Conservation (phyloP, 2,329 filamentous ascomycete species). For the Alternaria triticina region DNA sequence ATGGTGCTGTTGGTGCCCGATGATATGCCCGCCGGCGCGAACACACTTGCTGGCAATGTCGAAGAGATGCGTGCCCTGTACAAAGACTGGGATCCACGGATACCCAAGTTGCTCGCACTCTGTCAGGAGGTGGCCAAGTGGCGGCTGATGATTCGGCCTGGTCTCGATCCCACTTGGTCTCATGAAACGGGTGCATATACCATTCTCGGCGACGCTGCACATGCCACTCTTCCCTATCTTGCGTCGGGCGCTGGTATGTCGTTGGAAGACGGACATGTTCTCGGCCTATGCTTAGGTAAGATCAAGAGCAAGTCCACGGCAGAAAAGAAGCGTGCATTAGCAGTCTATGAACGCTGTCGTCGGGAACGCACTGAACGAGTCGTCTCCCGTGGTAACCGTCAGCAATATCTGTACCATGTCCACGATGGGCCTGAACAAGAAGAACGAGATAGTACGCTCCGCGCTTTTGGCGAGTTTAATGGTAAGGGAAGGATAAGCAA, state of each 20-base stretch:
- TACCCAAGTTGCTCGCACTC: conserved; percentile 61
- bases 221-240: conserved; percentile 69
- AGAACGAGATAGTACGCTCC: conserved; percentile 55
- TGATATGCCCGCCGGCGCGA: conserved; percentile 55
- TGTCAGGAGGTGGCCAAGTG: conserved; percentile 68
- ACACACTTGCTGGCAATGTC: conserved; percentile 58
- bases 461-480: conserved; percentile 37
- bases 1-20: conserved; percentile 60
- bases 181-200: conserved; percentile 63
- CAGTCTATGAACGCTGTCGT: conserved; percentile 64
- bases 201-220: conserved; percentile 68
- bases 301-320: conserved; percentile 49
- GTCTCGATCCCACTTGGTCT: conserved; percentile 62
- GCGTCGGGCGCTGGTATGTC: conserved; percentile 66
- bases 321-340: conserved; percentile 47
- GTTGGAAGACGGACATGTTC: conserved; percentile 65
- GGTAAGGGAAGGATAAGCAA: conserved; percentile 29
- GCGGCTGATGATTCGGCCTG: conserved; percentile 64
- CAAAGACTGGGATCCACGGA: conserved; percentile 63
- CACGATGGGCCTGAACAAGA: conserved; percentile 64
- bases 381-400: conserved; percentile 64
- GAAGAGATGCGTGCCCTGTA: conserved; percentile 62
- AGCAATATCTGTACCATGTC: conserved; percentile 68
- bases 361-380: conserved; percentile 65
- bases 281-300: conserved; percentile 61